A percentile compares a stretch with the other conserved stretches of the same genome.
Conservation (phyloP, 1,284 basidiomycete genomes). For the Tilletia horrida region DNA sequence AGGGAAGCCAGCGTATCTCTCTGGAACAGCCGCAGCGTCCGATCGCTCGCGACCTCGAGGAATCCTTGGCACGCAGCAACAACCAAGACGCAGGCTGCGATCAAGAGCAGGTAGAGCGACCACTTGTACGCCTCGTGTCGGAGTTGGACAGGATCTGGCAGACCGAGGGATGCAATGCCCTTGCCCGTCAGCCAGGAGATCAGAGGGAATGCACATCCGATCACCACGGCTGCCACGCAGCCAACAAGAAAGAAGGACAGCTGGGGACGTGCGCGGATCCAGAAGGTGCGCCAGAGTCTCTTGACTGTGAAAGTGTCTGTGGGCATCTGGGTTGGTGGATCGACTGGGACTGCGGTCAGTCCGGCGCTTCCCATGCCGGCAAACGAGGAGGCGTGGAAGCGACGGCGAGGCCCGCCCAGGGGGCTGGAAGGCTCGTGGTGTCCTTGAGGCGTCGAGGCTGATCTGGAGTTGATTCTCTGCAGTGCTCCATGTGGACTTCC, state of each 20-base stretch:
- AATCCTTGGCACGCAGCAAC: constrained; percentile 33
- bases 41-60: constrained; percentile 48
- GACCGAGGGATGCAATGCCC: constrained; percentile 36
- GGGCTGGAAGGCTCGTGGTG: neutral
- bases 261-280: constrained; percentile 8
- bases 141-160: constrained; percentile 30
- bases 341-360: neutral
- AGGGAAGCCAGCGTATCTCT: constrained; percentile 38
- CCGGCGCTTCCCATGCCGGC: neutral
- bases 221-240: constrained; percentile 27
- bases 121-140: constrained; percentile 33
- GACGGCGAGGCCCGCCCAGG: neutral
- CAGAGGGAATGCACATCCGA: constrained; percentile 56
- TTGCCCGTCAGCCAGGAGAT: constrained; percentile 51
- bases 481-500: neutral
- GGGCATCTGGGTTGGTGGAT: neutral
- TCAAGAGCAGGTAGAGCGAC: constrained; percentile 43
- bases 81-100: constrained; percentile 33
- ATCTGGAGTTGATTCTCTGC: neutral
- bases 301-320: neutral
- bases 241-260: constrained; percentile 35
- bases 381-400: neutral
- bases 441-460: neutral
- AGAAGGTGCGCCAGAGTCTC: constrained; percentile 1
- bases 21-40: constrained; percentile 41